These are phyloP conservation scores for Pulveroboletus frians DNA, from an alignment of 768 basidiomycete species.

Conservation along the genomic window DNA sequence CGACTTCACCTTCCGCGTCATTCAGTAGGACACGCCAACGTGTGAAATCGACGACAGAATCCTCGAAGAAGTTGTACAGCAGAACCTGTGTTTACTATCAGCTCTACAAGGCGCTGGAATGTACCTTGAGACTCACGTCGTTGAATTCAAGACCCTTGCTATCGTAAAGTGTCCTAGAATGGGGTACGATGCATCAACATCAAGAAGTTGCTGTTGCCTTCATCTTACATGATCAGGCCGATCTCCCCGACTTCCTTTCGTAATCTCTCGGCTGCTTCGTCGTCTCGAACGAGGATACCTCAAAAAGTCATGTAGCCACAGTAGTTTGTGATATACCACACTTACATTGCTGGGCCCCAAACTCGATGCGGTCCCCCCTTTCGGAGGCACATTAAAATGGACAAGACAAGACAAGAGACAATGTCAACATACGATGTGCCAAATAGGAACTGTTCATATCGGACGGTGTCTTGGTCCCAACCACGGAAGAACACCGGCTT, in stretches of 20 bases:
- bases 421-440: conserved; percentile 36
- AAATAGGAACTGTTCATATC: conserved; percentile 56
- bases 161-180: conserved; percentile 28
- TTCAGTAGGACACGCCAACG: conserved; percentile 62
- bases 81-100: conserved; percentile 45
- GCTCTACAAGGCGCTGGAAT: neutral
- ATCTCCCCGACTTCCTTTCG: conserved; percentile 51
- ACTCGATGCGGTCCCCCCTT: conserved; percentile 48
- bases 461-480: conserved; percentile 38
- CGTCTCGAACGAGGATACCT: conserved; percentile 70
- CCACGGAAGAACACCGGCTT: conserved; percentile 56
- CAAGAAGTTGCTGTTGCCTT: rapidly evolving
- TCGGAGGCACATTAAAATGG: conserved; percentile 8
- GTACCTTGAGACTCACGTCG: conserved; percentile 7
- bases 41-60: conserved; percentile 45
- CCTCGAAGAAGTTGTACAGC: conserved; percentile 70
- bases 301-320: neutral
- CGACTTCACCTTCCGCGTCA: conserved; percentile 25
- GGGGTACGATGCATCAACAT: neutral
- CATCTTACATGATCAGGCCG: conserved; percentile 51
- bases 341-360: conserved; percentile 64
- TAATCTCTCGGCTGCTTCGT: conserved; percentile 44
- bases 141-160: conserved; percentile 30
- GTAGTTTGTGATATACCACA: neutral
- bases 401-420: neutral